Evolutionary conservation across 1,139 yeast species (phyloP), one percentile per base, ranked within the genome.

Genomic region (Saccharomyces hybrid): DNA sequence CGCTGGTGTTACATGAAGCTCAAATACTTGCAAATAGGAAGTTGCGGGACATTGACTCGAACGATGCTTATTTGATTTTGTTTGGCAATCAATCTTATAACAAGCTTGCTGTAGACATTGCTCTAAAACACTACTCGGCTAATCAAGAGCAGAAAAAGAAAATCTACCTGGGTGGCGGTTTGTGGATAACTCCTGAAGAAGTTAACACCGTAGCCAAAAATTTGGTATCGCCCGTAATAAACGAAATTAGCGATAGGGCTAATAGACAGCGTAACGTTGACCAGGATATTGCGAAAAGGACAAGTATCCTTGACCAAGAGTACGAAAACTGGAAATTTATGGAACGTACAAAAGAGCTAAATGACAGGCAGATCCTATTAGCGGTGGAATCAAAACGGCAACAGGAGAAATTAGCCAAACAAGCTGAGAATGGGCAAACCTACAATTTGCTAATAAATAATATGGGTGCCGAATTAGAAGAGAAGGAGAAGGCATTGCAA

Each of bases 131-230:
- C 49, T 16, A 47, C 13, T 23, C 29, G 5, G n/a, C n/a, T 14
- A 23, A 31, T 2, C 88, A 85, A 67, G 79, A 80, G 62, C 50
- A 54, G 52, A 54, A 59, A 46, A 57, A 57, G 46, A 63, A 63
- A 53, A 77, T 89, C 62, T 79, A 89, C 65, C 74, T 91, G 60
- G 99, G 99, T 58, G 96, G 96, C 61, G 98, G 98, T 2, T 77
- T 88, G 61, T 81, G 80, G 64, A 83, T 91, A 78, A 77, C 87
- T 51, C 87, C 80, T 59, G 78, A 77, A 27, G 96, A 91, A 67
- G 81, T 93, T 58, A 86, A 87, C 59, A 80, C 79, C 53, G 82
- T 93, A 76, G 98, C 98, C n/a, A 74, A 83, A 55, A 79, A 84
- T 53, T 78, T 88, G 66, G 96, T 93, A 56, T 78, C 80, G 58